Evolutionary conservation across 768 basidiomycete genomes (phyloP), one percentile per base, ranked within the genome.

Genomic region (Lyophyllum semitale): DNA sequence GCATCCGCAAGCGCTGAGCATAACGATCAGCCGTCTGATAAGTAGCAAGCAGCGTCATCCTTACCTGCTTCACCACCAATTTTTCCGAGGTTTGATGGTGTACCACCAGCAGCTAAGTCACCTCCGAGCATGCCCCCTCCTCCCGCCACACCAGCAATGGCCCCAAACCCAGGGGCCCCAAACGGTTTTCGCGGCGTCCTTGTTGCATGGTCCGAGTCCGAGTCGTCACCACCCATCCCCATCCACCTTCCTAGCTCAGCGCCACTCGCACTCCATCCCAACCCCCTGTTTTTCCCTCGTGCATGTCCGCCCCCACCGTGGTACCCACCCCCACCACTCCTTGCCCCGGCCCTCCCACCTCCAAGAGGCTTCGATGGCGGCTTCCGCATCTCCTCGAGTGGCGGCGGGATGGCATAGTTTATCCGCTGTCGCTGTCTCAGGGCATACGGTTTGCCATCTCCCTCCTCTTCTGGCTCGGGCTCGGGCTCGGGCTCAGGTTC

Each of bases 71-170:
- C 79, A 63, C 92, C 91, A 4, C 89, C 87, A 44, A 95, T 82
- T 69, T 91, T 93, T 25, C 93, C 93, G 15, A 93, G 73, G 63
- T 93, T 92, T 2, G 91, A 91, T 2, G 92, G 91, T 2, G 89
- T 91, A 1, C 91, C 90, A 23, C 82, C 87, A 40, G 85, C 81
- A 15, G 84, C 84, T 13, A 90, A 71, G 59, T 89, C 89, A 1
- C 80, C 79, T 2, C 84, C 76, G 22, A 89, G 60, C 69, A 92
- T 72, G 8, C 88, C 82, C 17, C 79, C 79, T 23, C 78, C 80
- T 4, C 59, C 55, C 22, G 69, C 71, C 37, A 60, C 62, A 6
- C 72, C 76, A 0, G 82, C 77, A 32, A 79, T 75, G 40, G 77
- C 80, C 5, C 81, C 84, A 59, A 77, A 75, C 55, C 84, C 77